Evolutionary conservation across 139 green algal species (phyloP).

Genomic region (Raphidocelis subcapitata): DNA sequence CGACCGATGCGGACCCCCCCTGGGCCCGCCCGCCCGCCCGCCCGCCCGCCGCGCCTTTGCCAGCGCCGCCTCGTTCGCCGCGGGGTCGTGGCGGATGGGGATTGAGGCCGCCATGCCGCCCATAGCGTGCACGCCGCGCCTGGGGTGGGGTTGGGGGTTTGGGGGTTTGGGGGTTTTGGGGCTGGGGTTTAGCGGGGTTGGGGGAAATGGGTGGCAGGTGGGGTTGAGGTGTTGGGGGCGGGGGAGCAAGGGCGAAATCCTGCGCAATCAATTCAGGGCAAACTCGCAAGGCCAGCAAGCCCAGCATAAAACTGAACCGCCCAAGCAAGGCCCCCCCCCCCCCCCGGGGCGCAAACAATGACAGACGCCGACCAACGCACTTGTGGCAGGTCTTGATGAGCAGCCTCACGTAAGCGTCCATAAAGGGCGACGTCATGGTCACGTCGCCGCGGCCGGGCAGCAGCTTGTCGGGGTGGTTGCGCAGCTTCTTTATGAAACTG

Average conservation of each 20-base stretch:
- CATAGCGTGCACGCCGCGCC: slow-evolving; percentile 88
- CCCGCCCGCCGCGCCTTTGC: slow-evolving; percentile 49
- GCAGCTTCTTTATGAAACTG: slow-evolving; percentile 92
- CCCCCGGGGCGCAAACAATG: too few relatives aligned
- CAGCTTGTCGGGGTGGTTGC: slow-evolving; percentile 67
- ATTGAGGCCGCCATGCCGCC: slow-evolving; percentile 90
- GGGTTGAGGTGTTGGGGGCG: not conserved
- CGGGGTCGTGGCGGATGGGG: slow-evolving; percentile 84
- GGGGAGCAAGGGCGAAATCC: not conserved
- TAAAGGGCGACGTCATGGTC: slow-evolving; percentile 80
- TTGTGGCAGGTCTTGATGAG: slow-evolving; percentile 91
- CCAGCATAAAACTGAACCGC: too few relatives aligned
- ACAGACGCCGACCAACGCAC: slow-evolving; percentile 16
- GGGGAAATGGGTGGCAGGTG: not conserved
- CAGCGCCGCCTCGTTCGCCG: slow-evolving; percentile 69
- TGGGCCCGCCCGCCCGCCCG: not conserved
- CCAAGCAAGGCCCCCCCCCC: too few relatives aligned
- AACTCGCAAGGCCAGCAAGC: too few relatives aligned
- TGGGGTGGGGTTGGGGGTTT: too few relatives aligned
- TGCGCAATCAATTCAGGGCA: too few relatives aligned
- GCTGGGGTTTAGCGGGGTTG: slow-evolving; percentile 1
- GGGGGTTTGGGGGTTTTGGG: too few relatives aligned
- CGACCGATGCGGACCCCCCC: not conserved
- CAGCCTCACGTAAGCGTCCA: slow-evolving; percentile 82
- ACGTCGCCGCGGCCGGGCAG: slow-evolving; percentile 68